These are phyloP conservation scores for Leccinum imitatum DNA, from an alignment of 768 basidiomycete species.

Conservation along the genomic window DNA sequence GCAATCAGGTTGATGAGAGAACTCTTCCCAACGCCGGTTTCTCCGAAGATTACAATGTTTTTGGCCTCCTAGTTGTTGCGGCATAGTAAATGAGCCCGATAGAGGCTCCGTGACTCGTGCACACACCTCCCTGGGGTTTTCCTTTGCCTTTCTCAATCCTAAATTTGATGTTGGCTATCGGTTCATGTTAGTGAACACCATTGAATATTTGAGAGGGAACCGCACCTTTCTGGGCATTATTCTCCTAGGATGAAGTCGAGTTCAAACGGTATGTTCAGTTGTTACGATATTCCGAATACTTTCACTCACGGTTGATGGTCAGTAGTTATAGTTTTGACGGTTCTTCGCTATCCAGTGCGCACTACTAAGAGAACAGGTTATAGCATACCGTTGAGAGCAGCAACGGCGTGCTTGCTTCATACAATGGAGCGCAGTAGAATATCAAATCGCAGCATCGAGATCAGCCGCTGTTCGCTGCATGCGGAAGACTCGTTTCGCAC, in stretches of 20 bases:
- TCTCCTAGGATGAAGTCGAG: slow-evolving; percentile 1
- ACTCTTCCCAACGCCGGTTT: too few species aligned
- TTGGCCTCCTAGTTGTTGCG: slow-evolving; percentile 8
- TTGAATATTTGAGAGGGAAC: neutral
- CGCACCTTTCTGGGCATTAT: slow-evolving; percentile 7
- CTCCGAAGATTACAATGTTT: too few species aligned
- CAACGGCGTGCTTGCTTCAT: slow-evolving; percentile 2
- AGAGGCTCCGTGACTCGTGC: neutral
- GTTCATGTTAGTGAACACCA: slow-evolving; percentile 3
- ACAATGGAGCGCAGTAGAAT: neutral
- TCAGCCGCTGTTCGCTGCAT: slow-evolving; percentile 2
- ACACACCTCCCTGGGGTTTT: slow-evolving; percentile 13
- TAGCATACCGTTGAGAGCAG: neutral
- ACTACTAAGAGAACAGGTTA: slow-evolving; percentile 3
- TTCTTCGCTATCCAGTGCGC: neutral
- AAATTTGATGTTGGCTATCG: slow-evolving; percentile 2
- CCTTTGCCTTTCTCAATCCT: neutral
- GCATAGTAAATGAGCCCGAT: neutral
- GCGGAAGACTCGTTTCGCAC: slow-evolving; percentile 3
- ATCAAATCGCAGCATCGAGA: neutral
- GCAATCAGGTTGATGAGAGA: too few species aligned
- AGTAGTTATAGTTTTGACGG: slow-evolving; percentile 10
- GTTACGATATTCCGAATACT: neutral
- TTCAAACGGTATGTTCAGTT: neutral
- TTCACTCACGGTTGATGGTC: slow-evolving; percentile 2